Evolutionary conservation across 73 alveolate species (phyloP), one percentile per base, ranked within the genome.

Genomic region (Paramecium bursaria): DNA sequence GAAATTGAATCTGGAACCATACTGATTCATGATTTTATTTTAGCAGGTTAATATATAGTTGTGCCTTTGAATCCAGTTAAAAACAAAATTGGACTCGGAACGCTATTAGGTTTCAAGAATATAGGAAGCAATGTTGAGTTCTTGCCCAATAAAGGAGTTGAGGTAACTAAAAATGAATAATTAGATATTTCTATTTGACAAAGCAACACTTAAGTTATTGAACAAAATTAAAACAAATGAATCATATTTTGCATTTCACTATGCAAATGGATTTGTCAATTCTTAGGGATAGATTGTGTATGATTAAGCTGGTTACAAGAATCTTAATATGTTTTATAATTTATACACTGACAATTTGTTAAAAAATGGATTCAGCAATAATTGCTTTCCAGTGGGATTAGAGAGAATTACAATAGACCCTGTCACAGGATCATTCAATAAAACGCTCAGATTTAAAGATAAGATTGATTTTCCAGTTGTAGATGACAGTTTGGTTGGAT

Each of bases 1-100:
- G 14, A 31, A 31, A 42, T 67, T 15, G 33, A 67, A 21, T 53
- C 60, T 30, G 19, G 60, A 19, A 67, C 60, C 33, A 39, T 67
- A 15, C 33, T 67, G 82, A 39, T 31, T 19, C 82, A 67, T 67
- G 82, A 67, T 19, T 67, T 67, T 67, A 27, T 67, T 67, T 67
- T 67, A 39, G 82, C 82, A 39, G 82, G 82, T 0, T 10, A 67
- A 21, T 67, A 67, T 67, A 39, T 67, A 11, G 50, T 67, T 1
- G 82, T 42, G 4, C 17, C 44, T 1, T 39, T 67, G 55, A 39
- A 67, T 67, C 35, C 54, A 25, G 33, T 39, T 39, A 39, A 39
- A 21, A 47, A 39, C 26, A 14, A 17, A 15, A 35, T 19, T n/a
- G 14, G 33, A 39, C 53, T 25, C 2, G 33, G 44, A 33, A 39